phyloP scores from a whole-genome alignment of 225 moss, liverwort and hornwort genomes.

The Climacium dendroides region DNA sequence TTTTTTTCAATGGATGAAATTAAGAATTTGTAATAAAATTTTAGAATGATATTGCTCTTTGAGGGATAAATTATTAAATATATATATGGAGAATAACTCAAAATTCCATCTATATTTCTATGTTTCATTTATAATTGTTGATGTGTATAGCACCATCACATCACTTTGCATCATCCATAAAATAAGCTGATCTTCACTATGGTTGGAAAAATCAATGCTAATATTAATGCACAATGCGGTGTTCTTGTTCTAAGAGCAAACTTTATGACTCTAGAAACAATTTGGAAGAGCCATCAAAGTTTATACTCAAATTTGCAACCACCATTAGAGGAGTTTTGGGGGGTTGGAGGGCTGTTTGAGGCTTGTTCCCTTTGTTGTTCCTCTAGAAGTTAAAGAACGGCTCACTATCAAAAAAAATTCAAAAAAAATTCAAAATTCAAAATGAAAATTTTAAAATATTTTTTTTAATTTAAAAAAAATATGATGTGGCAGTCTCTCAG shows the following conservation, averaged over 20 bases:
- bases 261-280: accelerated
- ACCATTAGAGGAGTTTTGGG: too few relatives aligned
- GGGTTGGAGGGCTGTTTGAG: too few relatives aligned
- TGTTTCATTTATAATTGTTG: neutral
- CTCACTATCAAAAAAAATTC: too few relatives aligned
- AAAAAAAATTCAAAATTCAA: too few relatives aligned
- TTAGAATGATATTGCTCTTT: neutral
- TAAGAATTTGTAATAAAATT: neutral
- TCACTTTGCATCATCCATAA: neutral
- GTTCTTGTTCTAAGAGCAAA: neutral
- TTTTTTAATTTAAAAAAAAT: too few relatives aligned
- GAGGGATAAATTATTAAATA: accelerated
- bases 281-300: neutral
- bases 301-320: too few relatives aligned
- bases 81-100: neutral
- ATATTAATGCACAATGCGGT: neutral
- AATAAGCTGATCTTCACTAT: neutral
- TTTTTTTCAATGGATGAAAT: neutral
- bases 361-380: too few relatives aligned
- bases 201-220: neutral
- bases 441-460: too few relatives aligned
- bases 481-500: too few relatives aligned
- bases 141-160: neutral
- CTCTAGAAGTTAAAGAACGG: too few relatives aligned
- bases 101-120: neutral